Conservation (phyloP, 208 protist genomes). For the Leishmania gerbilli region DNA sequence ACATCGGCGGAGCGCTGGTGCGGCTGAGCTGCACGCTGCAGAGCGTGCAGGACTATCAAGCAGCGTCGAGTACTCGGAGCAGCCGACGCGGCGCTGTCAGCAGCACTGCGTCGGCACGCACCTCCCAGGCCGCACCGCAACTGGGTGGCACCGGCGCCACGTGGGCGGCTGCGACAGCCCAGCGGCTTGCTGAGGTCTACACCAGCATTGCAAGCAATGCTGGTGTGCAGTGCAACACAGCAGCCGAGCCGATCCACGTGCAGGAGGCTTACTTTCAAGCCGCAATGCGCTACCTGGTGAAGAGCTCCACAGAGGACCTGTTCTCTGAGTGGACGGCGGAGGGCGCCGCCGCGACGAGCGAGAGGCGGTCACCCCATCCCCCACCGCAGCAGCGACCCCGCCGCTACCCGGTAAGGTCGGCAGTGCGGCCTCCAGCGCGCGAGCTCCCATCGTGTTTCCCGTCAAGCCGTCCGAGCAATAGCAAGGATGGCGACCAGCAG, state of each 20-base stretch:
- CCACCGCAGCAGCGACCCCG: not conserved
- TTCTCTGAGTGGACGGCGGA: slow-evolving; percentile 29
- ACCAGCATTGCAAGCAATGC: slow-evolving; percentile 59
- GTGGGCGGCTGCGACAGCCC: slow-evolving; percentile 30
- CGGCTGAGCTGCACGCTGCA: slow-evolving; percentile 16
- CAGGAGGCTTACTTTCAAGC: slow-evolving; percentile 51
- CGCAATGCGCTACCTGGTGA: slow-evolving; percentile 42
- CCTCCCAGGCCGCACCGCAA: not conserved
- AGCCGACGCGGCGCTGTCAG: not conserved
- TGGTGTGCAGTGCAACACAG: slow-evolving; percentile 48
- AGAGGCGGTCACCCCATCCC: not conserved
- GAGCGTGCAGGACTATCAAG: not conserved
- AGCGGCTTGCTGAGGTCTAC: slow-evolving; percentile 50
- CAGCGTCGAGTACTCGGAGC: too few species aligned
- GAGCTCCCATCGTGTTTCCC: slow-evolving; percentile 2
- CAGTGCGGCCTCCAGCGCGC: not conserved
- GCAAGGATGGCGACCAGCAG: not conserved
- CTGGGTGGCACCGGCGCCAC: slow-evolving; percentile 2
- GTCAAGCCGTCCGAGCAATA: not conserved
- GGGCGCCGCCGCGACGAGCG: not conserved
- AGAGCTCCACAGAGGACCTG: slow-evolving; percentile 10
- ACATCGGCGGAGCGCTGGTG: slow-evolving; percentile 11
- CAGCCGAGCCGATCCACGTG: slow-evolving; percentile 42
- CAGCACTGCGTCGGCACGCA: not conserved
- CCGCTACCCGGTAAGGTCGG: not conserved